Conservation (phyloP, 1,284 basidiomycete species). For the Boletus holoroseus region DNA sequence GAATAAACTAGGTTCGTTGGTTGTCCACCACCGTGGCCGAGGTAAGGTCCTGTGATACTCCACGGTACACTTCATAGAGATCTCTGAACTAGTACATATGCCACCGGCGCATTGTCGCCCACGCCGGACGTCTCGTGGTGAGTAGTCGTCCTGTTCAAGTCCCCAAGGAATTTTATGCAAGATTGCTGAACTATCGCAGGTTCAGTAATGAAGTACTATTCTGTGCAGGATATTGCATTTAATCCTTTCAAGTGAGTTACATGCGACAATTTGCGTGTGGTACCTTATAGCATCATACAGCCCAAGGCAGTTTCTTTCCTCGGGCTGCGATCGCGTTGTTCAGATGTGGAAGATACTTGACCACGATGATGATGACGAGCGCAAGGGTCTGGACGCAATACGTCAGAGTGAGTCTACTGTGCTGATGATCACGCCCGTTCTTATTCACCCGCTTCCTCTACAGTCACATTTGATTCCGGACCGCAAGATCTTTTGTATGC, state of each 20-base stretch:
- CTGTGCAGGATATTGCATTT: slow-evolving; percentile 32
- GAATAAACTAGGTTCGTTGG: slow-evolving; percentile 39
- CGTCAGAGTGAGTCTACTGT: slow-evolving; percentile 15
- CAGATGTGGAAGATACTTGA: slow-evolving; percentile 30
- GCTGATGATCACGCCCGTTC: neutral
- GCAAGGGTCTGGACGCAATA: slow-evolving; percentile 10
- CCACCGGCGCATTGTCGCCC: slow-evolving; percentile 22
- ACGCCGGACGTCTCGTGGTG: slow-evolving; percentile 20
- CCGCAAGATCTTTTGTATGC: slow-evolving; percentile 32
- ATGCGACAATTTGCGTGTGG: neutral
- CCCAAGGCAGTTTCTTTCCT: slow-evolving; percentile 29
- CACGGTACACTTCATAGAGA: neutral
- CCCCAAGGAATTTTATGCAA: neutral
- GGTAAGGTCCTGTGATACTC: slow-evolving; percentile 12
- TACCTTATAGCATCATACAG: slow-evolving; percentile 15
- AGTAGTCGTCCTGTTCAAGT: neutral
- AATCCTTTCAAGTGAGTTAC: slow-evolving; percentile 32
- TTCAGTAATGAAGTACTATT: slow-evolving; percentile 29
- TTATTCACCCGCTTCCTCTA: neutral
- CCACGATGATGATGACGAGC: slow-evolving; percentile 8
- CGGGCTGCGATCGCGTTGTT: slow-evolving; percentile 28
- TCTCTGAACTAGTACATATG: slow-evolving; percentile 19
- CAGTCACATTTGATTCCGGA: slow-evolving; percentile 27
- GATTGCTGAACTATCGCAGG: slow-evolving; percentile 12
- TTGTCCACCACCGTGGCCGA: slow-evolving; percentile 31